Conservation (phyloP, 106 monocot genomes). For the Platanthera zijinensis region DNA sequence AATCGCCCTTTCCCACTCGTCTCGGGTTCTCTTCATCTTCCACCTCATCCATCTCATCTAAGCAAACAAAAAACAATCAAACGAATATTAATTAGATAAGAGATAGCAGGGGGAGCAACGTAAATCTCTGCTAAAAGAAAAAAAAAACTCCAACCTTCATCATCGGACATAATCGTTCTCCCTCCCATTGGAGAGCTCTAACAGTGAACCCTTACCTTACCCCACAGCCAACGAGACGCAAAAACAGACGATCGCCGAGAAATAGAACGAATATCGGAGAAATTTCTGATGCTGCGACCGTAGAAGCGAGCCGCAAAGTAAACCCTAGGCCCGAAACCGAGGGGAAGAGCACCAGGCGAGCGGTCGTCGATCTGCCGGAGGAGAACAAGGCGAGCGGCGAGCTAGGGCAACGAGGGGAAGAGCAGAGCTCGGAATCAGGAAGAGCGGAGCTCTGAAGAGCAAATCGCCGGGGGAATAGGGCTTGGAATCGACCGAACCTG, state of each 20-base stretch:
- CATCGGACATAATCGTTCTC: conserved; percentile 57
- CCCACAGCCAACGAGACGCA: neutral
- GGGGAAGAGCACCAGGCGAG: too few species aligned
- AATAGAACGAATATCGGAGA: neutral
- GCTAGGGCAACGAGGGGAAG: too few species aligned
- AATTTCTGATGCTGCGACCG: too few species aligned
- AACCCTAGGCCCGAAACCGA: neutral
- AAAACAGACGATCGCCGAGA: neutral
- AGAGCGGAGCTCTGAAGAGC: too few species aligned
- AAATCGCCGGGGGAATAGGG: too few species aligned
- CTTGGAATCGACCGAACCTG: too few species aligned
- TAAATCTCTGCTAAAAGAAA: too few species aligned
- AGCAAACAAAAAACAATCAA: neutral
- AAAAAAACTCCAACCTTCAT: conserved; percentile 49
- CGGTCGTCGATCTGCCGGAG: too few species aligned
- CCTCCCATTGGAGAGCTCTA: conserved; percentile 47
- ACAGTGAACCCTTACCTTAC: conserved; percentile 1
- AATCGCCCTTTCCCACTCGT: conserved; percentile 14
- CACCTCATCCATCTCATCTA: conserved; percentile 86
- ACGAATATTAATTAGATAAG: neutral
- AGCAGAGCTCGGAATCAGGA: too few species aligned
- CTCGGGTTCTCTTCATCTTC: conserved; percentile 58
- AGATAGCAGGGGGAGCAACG: neutral
- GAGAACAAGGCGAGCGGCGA: too few species aligned
- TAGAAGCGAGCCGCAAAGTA: neutral